Conservation (phyloP, 2,329 filamentous ascomycete species). For the Aspergillus awamori region DNA sequence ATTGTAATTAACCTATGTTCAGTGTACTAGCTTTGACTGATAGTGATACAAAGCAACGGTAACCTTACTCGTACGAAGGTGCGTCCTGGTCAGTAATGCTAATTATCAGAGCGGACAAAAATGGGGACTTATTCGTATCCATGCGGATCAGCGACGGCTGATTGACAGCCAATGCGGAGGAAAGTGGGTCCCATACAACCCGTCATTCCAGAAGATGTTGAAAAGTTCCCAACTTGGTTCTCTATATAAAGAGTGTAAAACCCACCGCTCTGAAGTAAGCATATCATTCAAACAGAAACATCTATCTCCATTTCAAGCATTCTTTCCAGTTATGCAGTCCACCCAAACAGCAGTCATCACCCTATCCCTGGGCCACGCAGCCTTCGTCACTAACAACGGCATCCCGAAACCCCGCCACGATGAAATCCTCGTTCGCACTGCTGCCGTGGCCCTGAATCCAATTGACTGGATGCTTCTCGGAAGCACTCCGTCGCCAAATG, state of each 20-base stretch:
- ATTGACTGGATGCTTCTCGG: conserved; percentile 12
- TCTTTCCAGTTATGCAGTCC: neutral
- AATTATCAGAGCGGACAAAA: neutral
- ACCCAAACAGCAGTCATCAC: neutral
- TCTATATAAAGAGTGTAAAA: neutral
- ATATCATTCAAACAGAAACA: neutral
- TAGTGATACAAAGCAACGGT: no score
- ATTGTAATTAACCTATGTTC: no score
- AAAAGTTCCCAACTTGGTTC: neutral
- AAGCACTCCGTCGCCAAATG: neutral
- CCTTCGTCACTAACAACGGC: neutral
- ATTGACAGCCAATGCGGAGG: neutral
- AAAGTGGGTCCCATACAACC: neutral
- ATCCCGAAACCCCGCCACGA: neutral
- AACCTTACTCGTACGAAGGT: no score
- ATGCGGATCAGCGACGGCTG: neutral
- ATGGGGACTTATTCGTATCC: neutral
- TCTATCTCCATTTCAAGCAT: neutral
- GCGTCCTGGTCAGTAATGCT: neutral
- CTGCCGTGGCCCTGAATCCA: conserved; percentile 15
- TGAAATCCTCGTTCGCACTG: neutral
- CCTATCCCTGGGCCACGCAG: neutral
- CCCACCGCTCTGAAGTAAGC: neutral
- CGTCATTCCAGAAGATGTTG: neutral
- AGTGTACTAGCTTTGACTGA: no score